phyloP scores from a whole-genome alignment of 352 stramenopile genomes.

The Phytophthora brassicae region DNA sequence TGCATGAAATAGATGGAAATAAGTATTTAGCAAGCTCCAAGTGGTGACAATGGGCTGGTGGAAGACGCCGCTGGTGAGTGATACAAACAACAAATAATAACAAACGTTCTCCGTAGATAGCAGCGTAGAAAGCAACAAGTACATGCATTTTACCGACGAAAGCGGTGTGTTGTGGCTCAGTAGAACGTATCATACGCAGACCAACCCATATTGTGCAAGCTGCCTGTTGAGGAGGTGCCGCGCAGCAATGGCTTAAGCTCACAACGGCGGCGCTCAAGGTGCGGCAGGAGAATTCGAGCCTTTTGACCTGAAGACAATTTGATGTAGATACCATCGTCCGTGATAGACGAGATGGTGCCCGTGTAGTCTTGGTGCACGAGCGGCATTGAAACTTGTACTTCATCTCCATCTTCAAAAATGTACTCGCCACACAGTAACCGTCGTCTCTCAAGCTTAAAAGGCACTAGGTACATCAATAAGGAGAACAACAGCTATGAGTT shows the following conservation, averaged over 20 bases:
- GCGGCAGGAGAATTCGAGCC: constrained; percentile 58
- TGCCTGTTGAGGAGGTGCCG: constrained; percentile 43
- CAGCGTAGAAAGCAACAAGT: constrained; percentile 13
- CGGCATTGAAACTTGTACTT: constrained; percentile 67
- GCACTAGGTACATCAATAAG: constrained; percentile 38
- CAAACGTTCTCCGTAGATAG: constrained; percentile 5
- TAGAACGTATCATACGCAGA: constrained; percentile 67
- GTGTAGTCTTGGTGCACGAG: constrained; percentile 73
- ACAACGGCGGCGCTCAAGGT: constrained; percentile 59
- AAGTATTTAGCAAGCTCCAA: constrained; percentile 29
- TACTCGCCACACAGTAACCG: constrained; percentile 68
- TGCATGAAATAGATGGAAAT: constrained; percentile 21
- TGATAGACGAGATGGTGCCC: constrained; percentile 77
- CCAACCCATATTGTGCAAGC: constrained; percentile 58
- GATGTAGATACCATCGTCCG: constrained; percentile 71
- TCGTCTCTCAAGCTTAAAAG: constrained; percentile 53
- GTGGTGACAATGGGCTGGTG: no score
- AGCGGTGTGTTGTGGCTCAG: constrained; percentile 9
- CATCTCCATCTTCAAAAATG: constrained; percentile 80
- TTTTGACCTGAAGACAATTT: constrained; percentile 66
- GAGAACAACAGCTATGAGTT: neutral
- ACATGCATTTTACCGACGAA: constrained; percentile 27
- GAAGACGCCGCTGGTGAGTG: constrained; percentile 1
- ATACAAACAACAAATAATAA: constrained; percentile 27
- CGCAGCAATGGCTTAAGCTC: constrained; percentile 68